A percentile compares a stretch with the other conserved stretches of the same genome.
Evolutionary conservation across 2,329 filamentous ascomycete genomes (phyloP).

Genomic region (Trichoderma simmonsii): DNA sequence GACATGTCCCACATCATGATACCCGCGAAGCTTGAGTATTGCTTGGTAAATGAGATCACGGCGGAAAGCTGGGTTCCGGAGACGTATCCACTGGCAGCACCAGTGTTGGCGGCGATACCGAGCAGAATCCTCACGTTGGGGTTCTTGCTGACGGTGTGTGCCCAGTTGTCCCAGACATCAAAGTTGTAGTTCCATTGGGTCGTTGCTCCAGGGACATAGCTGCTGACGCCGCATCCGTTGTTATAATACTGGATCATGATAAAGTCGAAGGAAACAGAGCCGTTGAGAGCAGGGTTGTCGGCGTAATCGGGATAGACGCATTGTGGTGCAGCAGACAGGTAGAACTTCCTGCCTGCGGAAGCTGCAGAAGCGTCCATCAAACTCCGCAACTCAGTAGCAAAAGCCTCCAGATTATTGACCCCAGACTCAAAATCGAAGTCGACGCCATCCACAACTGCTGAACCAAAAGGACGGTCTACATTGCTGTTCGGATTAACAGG

Average conservation of each 20-base stretch:
- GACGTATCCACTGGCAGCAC: conserved; percentile 56
- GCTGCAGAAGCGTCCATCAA: conserved; percentile 49
- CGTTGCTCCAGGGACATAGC: conserved; percentile 43
- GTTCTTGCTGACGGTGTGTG: conserved; percentile 53
- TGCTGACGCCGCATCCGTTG: conserved; percentile 60
- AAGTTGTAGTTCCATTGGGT: conserved; percentile 59
- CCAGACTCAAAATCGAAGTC: conserved; percentile 70
- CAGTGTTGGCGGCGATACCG: conserved; percentile 55
- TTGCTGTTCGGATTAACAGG: conserved; percentile 43
- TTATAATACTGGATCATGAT: conserved; percentile 67
- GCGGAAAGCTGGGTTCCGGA: conserved; percentile 42
- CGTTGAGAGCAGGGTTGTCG: conserved; percentile 51
- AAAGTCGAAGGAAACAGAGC: conserved; percentile 56
- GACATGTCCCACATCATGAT: conserved; percentile 68
- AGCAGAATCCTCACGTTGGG: conserved; percentile 58
- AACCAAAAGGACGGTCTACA: conserved; percentile 62
- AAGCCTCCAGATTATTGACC: conserved; percentile 57
- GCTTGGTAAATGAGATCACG: conserved; percentile 52
- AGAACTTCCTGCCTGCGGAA: conserved; percentile 51
- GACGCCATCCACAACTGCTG: conserved; percentile 67
- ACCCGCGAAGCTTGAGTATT: conserved; percentile 60
- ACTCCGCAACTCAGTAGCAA: conserved; percentile 55
- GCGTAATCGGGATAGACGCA: conserved; percentile 63
- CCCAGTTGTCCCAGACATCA: conserved; percentile 63
- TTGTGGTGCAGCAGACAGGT: conserved; percentile 64